Base-by-base conservation (phyloP, 75 land plant species). In the Cryptomeria japonica region DNA sequence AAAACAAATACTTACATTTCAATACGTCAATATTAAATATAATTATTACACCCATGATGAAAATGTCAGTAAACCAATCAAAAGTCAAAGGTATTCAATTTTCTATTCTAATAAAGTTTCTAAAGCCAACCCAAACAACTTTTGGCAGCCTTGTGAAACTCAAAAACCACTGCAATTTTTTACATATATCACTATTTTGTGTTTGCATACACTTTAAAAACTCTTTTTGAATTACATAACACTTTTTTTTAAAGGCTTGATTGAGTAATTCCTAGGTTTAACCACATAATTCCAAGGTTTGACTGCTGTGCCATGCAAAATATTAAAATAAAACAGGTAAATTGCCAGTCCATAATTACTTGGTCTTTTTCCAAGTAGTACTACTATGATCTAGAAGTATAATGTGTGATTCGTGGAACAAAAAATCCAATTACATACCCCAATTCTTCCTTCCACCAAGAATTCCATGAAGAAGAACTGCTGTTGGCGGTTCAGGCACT, bases 391-490 rank as follows among this genome's bases (percentile, higher is more conserved):
- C n/a, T 82, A 46, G 46, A 28, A n/a, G 49, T 47, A 82, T 44
- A 46, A n/a, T 22, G 10, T 39, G 84, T 22, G 41, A 28, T 46
- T 82, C 11, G 84, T 28, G 31, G 31, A 19, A 7, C 44, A 53
- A 9, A 73, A 7, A 86, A 61, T 75, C 31, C 7, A 44, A 84
- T 84, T 68, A 73, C 94, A 41, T 91, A 98, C 99, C 95, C 98
- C 98, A 98, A 84, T 98, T 98, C 86, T 96, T 95, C 88, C 97
- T 93, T 88, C 96, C 86, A 46, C 99, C 99, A 80, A 98, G 93
- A 89, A 98, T 98, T 18, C 99, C 99, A 94, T 98, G 99, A 73
- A 98, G 87, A 77, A 98, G 94, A 84, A 98, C 99, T 84, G 99
- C 98, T 80, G 97, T 98, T 85, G 99, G 99, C 70, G 96, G 95